Evolutionary conservation across 2,329 filamentous ascomycete genomes (phyloP).

Genomic region (Phialocephala subalpina): DNA sequence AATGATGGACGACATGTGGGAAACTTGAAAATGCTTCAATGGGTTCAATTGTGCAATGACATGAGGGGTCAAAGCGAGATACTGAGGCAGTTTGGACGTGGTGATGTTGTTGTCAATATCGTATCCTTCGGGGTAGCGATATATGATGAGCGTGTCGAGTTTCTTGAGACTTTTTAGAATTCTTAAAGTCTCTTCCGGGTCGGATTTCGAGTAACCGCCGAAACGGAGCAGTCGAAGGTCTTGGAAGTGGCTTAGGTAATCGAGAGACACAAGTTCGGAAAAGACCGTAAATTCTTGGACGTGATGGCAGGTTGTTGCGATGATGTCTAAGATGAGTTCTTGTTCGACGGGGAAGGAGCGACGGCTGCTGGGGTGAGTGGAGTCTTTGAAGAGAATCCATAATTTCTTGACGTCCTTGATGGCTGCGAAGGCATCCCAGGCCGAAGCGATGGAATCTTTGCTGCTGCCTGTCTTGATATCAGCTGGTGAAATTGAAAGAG

Average conservation of each 20-base stretch:
- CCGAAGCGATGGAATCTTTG: constrained; percentile 8
- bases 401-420: constrained; percentile 17
- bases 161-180: constrained; percentile 19
- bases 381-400: constrained; percentile 9
- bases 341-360: constrained; percentile 17
- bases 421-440: constrained; percentile 16
- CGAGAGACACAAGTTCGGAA: constrained; percentile 14
- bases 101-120: constrained; percentile 5
- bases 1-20: constrained; percentile 17
- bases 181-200: constrained; percentile 12
- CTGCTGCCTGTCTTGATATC: neutral
- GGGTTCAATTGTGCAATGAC: constrained; percentile 21
- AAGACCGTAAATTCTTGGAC: constrained; percentile 12
- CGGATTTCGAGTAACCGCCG: constrained; percentile 15
- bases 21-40: constrained; percentile 16
- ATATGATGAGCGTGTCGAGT: constrained; percentile 21
- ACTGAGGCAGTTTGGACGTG: neutral
- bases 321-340: constrained; percentile 25
- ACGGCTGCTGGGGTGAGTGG: neutral
- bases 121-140: constrained; percentile 12
- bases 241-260: constrained; percentile 16
- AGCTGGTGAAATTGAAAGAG: neutral
- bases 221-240: constrained; percentile 18
- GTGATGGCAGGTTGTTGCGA: constrained; percentile 15
- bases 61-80: constrained; percentile 14